These are phyloP conservation scores for Cryptococcus amylolentus DNA, from an alignment of 1,284 basidiomycete species.

Conservation along the genomic window DNA sequence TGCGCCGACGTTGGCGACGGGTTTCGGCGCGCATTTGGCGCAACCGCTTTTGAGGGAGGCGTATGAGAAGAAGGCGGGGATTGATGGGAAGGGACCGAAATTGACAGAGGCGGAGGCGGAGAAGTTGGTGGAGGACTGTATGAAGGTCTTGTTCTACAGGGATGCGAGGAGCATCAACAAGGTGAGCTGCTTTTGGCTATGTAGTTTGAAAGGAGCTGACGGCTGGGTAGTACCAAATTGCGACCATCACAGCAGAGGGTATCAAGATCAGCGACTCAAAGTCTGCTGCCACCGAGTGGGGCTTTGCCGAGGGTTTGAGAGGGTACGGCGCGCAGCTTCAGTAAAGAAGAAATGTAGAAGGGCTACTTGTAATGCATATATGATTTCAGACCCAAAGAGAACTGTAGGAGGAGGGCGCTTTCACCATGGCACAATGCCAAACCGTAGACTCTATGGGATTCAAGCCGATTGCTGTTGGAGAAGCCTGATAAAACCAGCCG, in stretches of 20 bases:
- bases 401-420: too few species aligned
- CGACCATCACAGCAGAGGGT: constrained; percentile 76
- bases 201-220: constrained; percentile 4
- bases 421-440: too few species aligned
- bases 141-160: constrained; percentile 94
- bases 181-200: constrained; percentile 54
- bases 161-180: constrained; percentile 96
- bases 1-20: constrained; percentile 91
- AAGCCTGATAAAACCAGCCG: too few species aligned
- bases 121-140: constrained; percentile 75
- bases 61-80: constrained; percentile 51
- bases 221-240: constrained; percentile 81
- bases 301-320: constrained; percentile 72
- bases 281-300: constrained; percentile 76
- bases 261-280: constrained; percentile 76
- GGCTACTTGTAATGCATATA: constrained; percentile 4
- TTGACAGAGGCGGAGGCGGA: constrained; percentile 78
- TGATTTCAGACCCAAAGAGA: too few species aligned
- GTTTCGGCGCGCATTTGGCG: constrained; percentile 92
- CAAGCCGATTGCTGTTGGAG: too few species aligned
- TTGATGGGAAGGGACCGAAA: constrained; percentile 73
- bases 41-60: constrained; percentile 87
- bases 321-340: constrained; percentile 69
- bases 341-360: constrained; percentile 38
- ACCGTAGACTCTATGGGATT: too few species aligned